Base-by-base conservation (phyloP, 2,329 filamentous ascomycete species). In the Aureobasidium sp. region DNA sequence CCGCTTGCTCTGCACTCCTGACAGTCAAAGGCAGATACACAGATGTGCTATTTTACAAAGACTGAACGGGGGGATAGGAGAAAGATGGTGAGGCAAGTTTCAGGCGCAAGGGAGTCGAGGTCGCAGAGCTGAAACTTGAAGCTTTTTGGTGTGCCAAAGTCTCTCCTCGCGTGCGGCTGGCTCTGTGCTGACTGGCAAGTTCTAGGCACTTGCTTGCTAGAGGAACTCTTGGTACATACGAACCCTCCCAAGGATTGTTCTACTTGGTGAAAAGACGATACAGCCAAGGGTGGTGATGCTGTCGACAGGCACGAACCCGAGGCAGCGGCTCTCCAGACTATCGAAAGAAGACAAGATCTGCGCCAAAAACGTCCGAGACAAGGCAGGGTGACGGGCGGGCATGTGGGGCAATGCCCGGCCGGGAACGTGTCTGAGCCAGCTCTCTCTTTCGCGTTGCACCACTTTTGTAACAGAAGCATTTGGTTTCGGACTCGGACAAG, bases 401-500 rank as follows among this genome's bases (percentile, higher is more conserved):
- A 27, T 15, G 22, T 41, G 41, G 41, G 41, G 41, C 41, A 44
- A 22, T 44, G 20, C 34, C 49, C 49, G 49, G 49, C 9, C 29
- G 49, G 49, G 34, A 17, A 37, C 31, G 8, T 20, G 36, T 53
- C 51, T 53, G 51, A 53, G 15, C 48, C 22, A 42, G 25, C 31
- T 42, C 14, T 55, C 52, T 20, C 17, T n/a, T 8, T 17, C n/a
- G 15, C 15, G 39, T 14, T 14, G 11, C 37, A 15, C 37, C 25
- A 15, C 9, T 20, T 31, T 37, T 55, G 52, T 55, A 44, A 42
- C 52, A 55, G 41, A 36, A 51, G 22, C 20, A 15, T 22, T 17
- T 44, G 39, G 53, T 45, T 57, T 57, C 53, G 53, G 53, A 45
- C 39, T 57, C 53, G 53, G 53, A 57, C 53, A 41, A 57, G 53